Evolutionary conservation across 2,329 filamentous ascomycete species (phyloP).

Genomic region (Alternaria postmessia): DNA sequence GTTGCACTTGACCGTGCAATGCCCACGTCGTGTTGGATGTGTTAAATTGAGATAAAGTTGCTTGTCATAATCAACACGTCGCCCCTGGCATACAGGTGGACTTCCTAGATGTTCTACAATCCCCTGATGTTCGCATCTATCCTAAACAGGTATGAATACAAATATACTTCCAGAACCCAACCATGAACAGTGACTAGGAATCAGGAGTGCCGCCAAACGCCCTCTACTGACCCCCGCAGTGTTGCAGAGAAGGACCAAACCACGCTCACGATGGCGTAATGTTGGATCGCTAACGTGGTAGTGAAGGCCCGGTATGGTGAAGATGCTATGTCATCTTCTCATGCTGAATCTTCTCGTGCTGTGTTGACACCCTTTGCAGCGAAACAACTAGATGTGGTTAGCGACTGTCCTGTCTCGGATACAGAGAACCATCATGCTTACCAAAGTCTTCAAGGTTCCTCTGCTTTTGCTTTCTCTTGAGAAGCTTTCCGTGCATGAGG

Average conservation of each 20-base stretch:
- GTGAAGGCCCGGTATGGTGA: not conserved
- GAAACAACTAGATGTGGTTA: slow-evolving; percentile 76
- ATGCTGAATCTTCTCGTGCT: slow-evolving; percentile 85
- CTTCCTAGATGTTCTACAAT: not conserved
- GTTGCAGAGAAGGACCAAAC: not conserved
- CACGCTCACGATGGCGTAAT: not conserved
- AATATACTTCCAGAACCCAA: not conserved
- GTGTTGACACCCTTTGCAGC: slow-evolving; percentile 86
- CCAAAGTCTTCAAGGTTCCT: slow-evolving; percentile 87
- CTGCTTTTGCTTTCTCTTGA: slow-evolving; percentile 83
- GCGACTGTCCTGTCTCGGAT: slow-evolving; percentile 29
- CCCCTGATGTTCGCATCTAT: not conserved
- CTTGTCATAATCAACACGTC: too few species aligned
- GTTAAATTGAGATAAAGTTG: too few species aligned
- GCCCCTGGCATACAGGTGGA: not conserved
- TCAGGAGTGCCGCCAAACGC: slow-evolving; percentile 1
- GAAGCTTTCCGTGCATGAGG: slow-evolving; percentile 89
- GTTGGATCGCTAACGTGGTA: not conserved
- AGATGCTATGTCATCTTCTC: slow-evolving; percentile 76
- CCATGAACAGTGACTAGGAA: not conserved
- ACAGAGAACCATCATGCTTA: slow-evolving; percentile 59
- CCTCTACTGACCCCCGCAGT: not conserved
- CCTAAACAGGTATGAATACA: not conserved
- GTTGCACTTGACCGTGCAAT: not conserved
- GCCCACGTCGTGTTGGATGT: not conserved